A percentile compares a stretch with the other conserved stretches of the same genome.
Evolutionary conservation across 257 asterid species (phyloP).

Genomic region (Orobanche coerulescens): DNA sequence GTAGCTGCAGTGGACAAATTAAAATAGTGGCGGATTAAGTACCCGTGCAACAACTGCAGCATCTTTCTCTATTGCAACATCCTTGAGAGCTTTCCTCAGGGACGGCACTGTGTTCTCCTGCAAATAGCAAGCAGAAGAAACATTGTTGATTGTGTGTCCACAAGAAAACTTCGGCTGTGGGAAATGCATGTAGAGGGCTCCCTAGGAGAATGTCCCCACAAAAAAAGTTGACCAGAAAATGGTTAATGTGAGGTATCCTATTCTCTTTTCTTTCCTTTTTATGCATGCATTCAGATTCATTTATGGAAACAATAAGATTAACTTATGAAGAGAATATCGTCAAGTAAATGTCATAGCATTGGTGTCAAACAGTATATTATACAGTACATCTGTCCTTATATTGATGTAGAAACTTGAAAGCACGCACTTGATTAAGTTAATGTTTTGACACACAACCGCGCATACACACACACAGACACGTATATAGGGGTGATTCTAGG

Average conservation of each 20-base stretch:
- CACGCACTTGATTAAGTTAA: no score
- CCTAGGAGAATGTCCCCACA: neutral
- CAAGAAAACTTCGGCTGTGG: neutral
- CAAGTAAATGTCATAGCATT: no score
- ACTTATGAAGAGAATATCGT: no score
- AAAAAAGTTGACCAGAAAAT: neutral
- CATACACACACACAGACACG: no score
- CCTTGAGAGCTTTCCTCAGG: constrained; percentile 84
- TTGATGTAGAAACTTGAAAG: no score
- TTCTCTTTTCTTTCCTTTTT: neutral
- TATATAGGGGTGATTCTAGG: no score
- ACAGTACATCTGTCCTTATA: no score
- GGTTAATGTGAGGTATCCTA: neutral
- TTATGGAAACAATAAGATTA: no score
- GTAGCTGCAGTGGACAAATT: constrained; percentile 4
- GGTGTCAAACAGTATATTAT: no score
- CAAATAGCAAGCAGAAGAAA: constrained; percentile 22
- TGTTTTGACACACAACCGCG: no score
- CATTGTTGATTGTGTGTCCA: constrained; percentile 3
- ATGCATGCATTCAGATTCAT: no score
- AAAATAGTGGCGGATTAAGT: constrained; percentile 17
- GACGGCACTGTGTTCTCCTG: constrained; percentile 91
- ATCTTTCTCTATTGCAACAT: constrained; percentile 98
- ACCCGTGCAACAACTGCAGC: constrained; percentile 99
- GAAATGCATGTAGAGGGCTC: neutral